Percentiles rank a stretch among this genome's conserved stretches.
phyloP scores from a whole-genome alignment of 176 grass and related monocot genomes.

The Eremochloa ophiuroides region DNA sequence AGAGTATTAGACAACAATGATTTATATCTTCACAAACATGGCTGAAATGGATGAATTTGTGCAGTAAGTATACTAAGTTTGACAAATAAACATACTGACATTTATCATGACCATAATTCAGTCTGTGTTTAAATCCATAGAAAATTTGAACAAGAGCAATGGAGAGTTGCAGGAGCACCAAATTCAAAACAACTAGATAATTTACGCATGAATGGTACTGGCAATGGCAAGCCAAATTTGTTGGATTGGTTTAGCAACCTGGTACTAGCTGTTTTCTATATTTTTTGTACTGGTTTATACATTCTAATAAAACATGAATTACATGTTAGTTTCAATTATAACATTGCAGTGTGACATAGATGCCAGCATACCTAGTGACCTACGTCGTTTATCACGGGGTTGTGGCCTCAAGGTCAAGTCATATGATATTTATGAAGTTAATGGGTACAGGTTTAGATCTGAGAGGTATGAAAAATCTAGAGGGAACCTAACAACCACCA shows the following conservation, averaged over 20 bases:
- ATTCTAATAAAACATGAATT: too few relatives aligned
- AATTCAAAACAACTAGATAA: not conserved
- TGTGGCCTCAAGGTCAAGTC: not conserved
- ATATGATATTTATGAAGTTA: constrained; percentile 24
- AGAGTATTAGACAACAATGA: not conserved
- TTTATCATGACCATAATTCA: not conserved
- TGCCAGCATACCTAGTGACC: not conserved
- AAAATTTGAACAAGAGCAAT: not conserved
- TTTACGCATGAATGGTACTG: not conserved
- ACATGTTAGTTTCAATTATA: not conserved
- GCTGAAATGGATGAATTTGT: constrained; percentile 13
- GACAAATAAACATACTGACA: not conserved
- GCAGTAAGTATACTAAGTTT: not conserved
- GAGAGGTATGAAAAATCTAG: constrained; percentile 4
- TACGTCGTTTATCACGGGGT: not conserved
- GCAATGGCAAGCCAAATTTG: not conserved
- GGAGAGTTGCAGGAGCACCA: not conserved
- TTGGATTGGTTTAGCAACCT: constrained; percentile 9
- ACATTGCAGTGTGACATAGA: not conserved
- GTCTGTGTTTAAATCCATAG: not conserved
- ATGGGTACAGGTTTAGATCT: constrained; percentile 2
- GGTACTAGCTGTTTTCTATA: not conserved
- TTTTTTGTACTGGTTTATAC: too few relatives aligned
- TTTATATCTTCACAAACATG: not conserved
- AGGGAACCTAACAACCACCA: not conserved